Base-by-base conservation (phyloP, 2,329 filamentous ascomycete species). In the Ascomycota sp. region DNA sequence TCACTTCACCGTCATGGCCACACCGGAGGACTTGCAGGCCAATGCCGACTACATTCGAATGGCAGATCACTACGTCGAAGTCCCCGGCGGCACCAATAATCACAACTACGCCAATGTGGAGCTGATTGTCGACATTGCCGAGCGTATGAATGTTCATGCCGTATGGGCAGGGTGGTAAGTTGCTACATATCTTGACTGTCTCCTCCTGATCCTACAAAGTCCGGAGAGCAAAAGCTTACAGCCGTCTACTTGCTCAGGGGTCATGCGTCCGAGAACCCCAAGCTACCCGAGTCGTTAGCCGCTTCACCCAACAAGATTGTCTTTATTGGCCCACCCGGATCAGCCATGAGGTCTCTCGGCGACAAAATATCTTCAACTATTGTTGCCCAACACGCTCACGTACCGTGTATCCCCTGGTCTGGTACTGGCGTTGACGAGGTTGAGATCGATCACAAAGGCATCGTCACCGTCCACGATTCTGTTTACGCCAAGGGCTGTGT, bases 41-140 rank as follows among this genome's bases (percentile, higher is more conserved):
- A 98, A 98, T 56, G 89, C 89, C 45, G 89, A 98, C 60, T 98
- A 98, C 62, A 98, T 98, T 55, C 74, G 89, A 54, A 95, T 98
- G 89, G 89, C 89, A 27, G 89, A 98, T 60, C 82, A 93, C 67
- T 98, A 98, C 56, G 89, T 98, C 47, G 89, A 98, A 62, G 86
- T 98, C 40, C 89, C 89, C 27, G 89, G 89, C 51, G 89, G 89
- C 52, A 98, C 89, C 40, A 98, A 98, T 65, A 98, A 98, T 69
- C 92, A 98, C 75, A 98, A 98, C 61, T 98, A 98, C 59, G 89
- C 89, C 61, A 98, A 98, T 55, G 89, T 98, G 39, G 89, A 98
- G 63, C 68, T 98, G 53, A 98, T 98, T 57, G 89, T 98, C 44
- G 89, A 98, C 62, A 74, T 98, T 53, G 89, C 89, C 24, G 89